Evolutionary conservation across 1,139 yeast species (phyloP).

Genomic region (Geotrichum bryndzae): DNA sequence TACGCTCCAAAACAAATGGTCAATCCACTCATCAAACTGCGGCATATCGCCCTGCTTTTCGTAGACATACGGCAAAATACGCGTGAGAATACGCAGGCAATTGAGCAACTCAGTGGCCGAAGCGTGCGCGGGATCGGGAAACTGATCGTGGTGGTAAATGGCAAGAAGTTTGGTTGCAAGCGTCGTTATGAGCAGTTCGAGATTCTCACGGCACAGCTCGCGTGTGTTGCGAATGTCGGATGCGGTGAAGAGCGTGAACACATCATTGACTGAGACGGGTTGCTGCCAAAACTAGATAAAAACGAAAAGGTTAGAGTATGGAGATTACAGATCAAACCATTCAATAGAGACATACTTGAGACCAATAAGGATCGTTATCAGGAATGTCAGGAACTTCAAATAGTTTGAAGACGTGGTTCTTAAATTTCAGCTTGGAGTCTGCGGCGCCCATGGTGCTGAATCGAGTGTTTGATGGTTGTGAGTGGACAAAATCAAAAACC

Average conservation of each 20-base stretch:
- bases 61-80: conserved; percentile 60
- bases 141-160: conserved; percentile 27
- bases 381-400: conserved; percentile 50
- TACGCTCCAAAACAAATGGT: conserved; percentile 42
- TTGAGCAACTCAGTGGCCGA: conserved; percentile 42
- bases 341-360: conserved; percentile 27
- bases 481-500: background rate
- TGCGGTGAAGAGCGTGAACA: conserved; percentile 50
- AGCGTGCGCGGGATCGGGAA: conserved; percentile 28
- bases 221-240: conserved; percentile 56
- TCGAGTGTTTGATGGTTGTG: background rate
- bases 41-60: conserved; percentile 37
- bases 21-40: conserved; percentile 35
- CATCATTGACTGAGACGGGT: conserved; percentile 46
- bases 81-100: conserved; percentile 60
- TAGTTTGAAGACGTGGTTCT: conserved; percentile 56
- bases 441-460: conserved; percentile 55
- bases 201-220: conserved; percentile 52
- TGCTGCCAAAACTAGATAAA: conserved; percentile 39
- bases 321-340: background rate
- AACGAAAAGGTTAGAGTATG: background rate
- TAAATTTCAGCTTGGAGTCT: conserved; percentile 59
- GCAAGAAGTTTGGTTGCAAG: conserved; percentile 37
- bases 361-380: conserved; percentile 51
- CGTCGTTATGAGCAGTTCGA: conserved; percentile 47